These are phyloP conservation scores for Syzygium oleosum DNA, from an alignment of 345 rosid genomes.

Conservation along the genomic window DNA sequence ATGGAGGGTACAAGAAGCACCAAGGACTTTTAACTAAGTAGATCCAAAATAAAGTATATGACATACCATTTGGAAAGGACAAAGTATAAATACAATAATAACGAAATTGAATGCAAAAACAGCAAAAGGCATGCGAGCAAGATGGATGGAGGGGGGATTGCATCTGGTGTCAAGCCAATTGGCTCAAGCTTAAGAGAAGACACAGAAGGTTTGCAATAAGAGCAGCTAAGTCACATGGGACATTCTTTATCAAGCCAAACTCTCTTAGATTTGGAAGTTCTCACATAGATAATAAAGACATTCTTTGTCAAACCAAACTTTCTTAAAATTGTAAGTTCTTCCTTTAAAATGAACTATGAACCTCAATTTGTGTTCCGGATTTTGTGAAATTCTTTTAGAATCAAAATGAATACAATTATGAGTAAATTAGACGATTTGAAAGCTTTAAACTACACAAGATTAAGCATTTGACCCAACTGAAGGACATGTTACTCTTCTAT, in stretches of 20 bases:
- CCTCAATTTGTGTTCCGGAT: background rate
- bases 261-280: background rate
- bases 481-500: background rate
- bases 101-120: background rate
- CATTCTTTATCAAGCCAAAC: background rate
- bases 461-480: background rate
- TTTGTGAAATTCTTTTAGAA: background rate
- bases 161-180: background rate
- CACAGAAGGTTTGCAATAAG: background rate
- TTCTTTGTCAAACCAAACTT: background rate
- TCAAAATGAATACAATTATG: background rate
- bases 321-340: background rate
- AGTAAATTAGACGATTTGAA: background rate
- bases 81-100: background rate
- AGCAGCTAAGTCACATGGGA: background rate
- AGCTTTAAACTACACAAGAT: background rate
- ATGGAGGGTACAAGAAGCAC: background rate
- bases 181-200: background rate
- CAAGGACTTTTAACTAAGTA: background rate
- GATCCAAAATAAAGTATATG: background rate
- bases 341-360: fast-evolving
- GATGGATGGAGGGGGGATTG: background rate
- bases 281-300: fast-evolving
- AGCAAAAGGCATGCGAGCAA: background rate
- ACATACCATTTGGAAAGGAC: background rate